Conservation (phyloP, 1,284 basidiomycete genomes). For the Abortiporus biennis region DNA sequence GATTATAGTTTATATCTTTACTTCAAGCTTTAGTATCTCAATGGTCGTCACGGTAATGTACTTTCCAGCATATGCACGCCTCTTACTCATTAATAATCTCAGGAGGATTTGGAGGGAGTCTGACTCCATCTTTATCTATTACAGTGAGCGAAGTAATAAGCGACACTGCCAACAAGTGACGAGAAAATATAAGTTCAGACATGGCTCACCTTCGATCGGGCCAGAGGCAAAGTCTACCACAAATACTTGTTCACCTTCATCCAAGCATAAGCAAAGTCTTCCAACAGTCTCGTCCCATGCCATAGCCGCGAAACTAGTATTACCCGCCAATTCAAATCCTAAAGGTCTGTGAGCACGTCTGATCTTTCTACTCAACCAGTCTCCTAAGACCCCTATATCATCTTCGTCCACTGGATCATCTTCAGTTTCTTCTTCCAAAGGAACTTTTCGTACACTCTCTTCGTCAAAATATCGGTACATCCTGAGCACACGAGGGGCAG, state of each 20-base stretch:
- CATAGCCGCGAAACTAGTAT: conserved; percentile 16
- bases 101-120: too few relatives aligned
- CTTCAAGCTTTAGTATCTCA: too few relatives aligned
- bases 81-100: too few relatives aligned
- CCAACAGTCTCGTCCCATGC: conserved; percentile 41
- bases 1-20: too few relatives aligned
- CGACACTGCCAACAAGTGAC: too few relatives aligned
- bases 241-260: conserved; percentile 21
- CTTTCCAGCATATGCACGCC: too few relatives aligned
- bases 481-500: conserved; percentile 7
- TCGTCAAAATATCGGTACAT: conserved; percentile 12
- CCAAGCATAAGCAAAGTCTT: conserved; percentile 29
- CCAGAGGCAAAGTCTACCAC: conserved; percentile 34
- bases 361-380: conserved; percentile 4
- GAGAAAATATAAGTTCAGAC: too few relatives aligned
- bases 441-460: conserved; percentile 7
- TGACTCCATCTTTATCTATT: too few relatives aligned
- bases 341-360: conserved; percentile 8
- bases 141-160: too few relatives aligned
- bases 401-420: conserved; percentile 2
- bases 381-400: conserved; percentile 6
- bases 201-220: conserved; percentile 30
- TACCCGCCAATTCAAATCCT: conserved; percentile 3
- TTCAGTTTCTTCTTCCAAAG: conserved; percentile 9
- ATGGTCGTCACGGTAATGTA: too few relatives aligned